These are phyloP conservation scores for Candida gorgasii DNA, from an alignment of 805 yeast genomes.

Conservation along the genomic window DNA sequence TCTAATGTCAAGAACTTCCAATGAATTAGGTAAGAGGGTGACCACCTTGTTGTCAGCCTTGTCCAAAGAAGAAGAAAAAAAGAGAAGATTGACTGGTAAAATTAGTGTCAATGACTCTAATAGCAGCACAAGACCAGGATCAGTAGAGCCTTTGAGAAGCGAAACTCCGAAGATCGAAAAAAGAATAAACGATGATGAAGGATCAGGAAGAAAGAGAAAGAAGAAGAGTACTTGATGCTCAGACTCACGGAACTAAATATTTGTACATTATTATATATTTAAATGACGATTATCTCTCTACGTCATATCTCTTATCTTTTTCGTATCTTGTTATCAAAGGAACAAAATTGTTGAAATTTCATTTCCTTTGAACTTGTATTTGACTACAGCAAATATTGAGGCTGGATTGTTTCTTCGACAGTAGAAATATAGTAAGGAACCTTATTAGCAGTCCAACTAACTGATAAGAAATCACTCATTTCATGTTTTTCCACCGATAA, in stretches of 20 bases:
- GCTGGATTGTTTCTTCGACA: slow-evolving; percentile 45
- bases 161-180: slow-evolving; percentile 8
- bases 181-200: slow-evolving; percentile 7
- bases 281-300: no score
- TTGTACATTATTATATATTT: slow-evolving; percentile 3
- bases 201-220: slow-evolving; percentile 4
- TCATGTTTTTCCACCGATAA: slow-evolving; percentile 59
- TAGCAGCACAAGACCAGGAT: slow-evolving; percentile 33
- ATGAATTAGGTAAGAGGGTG: slow-evolving; percentile 69
- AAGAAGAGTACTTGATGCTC: slow-evolving; percentile 10
- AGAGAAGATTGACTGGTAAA: slow-evolving; percentile 24
- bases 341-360: neutral
- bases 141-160: slow-evolving; percentile 31
- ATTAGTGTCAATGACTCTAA: slow-evolving; percentile 20
- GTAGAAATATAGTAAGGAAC: slow-evolving; percentile 78
- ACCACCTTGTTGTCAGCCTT: slow-evolving; percentile 67
- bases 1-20: slow-evolving; percentile 67
- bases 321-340: no score
- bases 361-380: neutral
- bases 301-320: no score
- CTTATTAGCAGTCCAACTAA: slow-evolving; percentile 89
- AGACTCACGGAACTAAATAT: no score
- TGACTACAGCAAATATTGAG: slow-evolving; percentile 26
- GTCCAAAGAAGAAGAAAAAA: slow-evolving; percentile 66
- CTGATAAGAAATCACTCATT: slow-evolving; percentile 68